Conservation (phyloP, 768 basidiomycete genomes). For the Russula griseocarnosa region DNA sequence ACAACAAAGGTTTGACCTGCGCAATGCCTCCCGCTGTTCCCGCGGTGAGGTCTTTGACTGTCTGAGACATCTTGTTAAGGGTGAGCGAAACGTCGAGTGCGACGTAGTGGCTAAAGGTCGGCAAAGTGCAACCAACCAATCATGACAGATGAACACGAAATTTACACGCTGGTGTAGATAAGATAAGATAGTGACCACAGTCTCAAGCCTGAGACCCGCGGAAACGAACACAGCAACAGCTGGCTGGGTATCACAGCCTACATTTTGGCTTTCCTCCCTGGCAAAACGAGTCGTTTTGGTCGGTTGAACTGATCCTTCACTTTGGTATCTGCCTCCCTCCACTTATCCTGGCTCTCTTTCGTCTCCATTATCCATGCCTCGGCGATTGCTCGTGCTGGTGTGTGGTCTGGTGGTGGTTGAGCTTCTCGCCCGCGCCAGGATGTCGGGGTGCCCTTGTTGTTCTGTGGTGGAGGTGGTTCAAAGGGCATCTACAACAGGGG, state of each 20-base stretch:
- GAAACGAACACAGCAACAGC: slow-evolving; percentile 15
- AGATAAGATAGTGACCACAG: slow-evolving; percentile 33
- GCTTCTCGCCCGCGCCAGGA: slow-evolving; percentile 18
- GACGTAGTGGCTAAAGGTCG: slow-evolving; percentile 3
- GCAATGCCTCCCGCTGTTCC: slow-evolving; percentile 90
- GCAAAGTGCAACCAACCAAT: slow-evolving; percentile 26
- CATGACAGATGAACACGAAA: slow-evolving; percentile 18
- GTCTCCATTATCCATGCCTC: slow-evolving; percentile 65
- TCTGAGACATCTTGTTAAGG: slow-evolving; percentile 45
- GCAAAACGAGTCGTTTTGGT: slow-evolving; percentile 48
- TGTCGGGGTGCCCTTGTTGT: slow-evolving; percentile 25
- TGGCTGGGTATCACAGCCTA: slow-evolving; percentile 23
- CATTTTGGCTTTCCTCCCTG: slow-evolving; percentile 28
- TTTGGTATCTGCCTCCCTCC: slow-evolving; percentile 54
- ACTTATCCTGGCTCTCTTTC: slow-evolving; percentile 53
- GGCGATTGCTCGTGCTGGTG: slow-evolving; percentile 61
- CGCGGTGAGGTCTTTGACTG: slow-evolving; percentile 81
- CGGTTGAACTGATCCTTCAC: slow-evolving; percentile 43
- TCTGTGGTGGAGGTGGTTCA: slow-evolving; percentile 28
- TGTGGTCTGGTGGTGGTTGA: slow-evolving; percentile 29
- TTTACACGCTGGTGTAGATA: slow-evolving; percentile 28
- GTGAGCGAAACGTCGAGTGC: background rate
- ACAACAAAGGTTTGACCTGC: slow-evolving; percentile 49
- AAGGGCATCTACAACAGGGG: slow-evolving; percentile 27
- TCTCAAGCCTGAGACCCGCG: slow-evolving; percentile 2